These are phyloP conservation scores for Picea abies DNA, from an alignment of 83 land plant genomes.

Conservation along the genomic window DNA sequence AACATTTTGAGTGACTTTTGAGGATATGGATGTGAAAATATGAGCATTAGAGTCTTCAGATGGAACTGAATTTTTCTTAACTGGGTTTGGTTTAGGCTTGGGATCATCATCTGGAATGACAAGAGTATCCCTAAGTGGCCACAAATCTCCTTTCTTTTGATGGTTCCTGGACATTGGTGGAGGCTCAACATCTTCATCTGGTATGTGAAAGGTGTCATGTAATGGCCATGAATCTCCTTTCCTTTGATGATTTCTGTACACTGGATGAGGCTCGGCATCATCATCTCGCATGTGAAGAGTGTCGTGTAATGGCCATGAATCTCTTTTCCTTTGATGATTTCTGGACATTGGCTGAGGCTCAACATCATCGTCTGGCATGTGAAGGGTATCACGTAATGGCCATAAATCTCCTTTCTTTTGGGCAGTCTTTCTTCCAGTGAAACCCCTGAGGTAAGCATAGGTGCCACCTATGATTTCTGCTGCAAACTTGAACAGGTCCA, in stretches of 20 bases:
- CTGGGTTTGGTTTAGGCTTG: neutral
- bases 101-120: conserved; percentile 43
- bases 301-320: conserved; percentile 25
- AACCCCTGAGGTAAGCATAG: conserved; percentile 51
- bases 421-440: conserved; percentile 28
- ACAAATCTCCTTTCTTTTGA: conserved; percentile 7
- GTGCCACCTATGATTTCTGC: conserved; percentile 43
- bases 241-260: no score
- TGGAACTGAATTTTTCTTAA: conserved; percentile 1
- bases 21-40: neutral
- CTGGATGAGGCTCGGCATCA: conserved; percentile 10
- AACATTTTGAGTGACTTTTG: neutral
- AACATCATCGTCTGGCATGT: conserved; percentile 23
- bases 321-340: conserved; percentile 22
- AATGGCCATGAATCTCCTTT: conserved; percentile 27
- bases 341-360: conserved; percentile 33
- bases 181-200: conserved; percentile 33
- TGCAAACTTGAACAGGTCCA: conserved; percentile 21
- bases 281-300: conserved; percentile 26
- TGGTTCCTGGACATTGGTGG: no score
- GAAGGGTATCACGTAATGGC: conserved; percentile 32
- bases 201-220: conserved; percentile 51
- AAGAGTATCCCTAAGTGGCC: conserved; percentile 54
- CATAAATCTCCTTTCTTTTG: conserved; percentile 41
- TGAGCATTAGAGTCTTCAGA: conserved; percentile 1